These are phyloP conservation scores for Pseudofabraea citricarpa DNA, from an alignment of 2,329 filamentous ascomycete genomes.

Conservation along the genomic window DNA sequence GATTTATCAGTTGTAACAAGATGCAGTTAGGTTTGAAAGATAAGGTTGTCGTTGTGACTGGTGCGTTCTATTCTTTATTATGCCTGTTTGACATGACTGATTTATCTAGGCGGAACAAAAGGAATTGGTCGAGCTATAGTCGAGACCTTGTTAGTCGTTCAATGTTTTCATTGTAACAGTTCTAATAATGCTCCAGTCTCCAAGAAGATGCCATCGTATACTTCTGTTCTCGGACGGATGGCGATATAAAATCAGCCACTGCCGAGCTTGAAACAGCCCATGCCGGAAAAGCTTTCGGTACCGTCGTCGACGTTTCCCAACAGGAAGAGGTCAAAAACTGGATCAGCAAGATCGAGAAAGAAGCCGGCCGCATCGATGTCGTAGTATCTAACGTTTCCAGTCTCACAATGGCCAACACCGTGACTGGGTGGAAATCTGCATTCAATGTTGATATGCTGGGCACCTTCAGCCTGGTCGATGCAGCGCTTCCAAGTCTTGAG, in stretches of 20 bases:
- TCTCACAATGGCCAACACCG: conserved; percentile 23
- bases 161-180: not conserved
- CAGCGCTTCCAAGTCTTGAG: conserved; percentile 29
- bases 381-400: conserved; percentile 23
- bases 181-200: conserved; percentile 2
- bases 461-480: conserved; percentile 26
- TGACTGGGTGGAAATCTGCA: conserved; percentile 19
- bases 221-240: conserved; percentile 18
- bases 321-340: conserved; percentile 11
- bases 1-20: not conserved
- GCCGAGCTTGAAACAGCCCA: conserved; percentile 9
- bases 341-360: conserved; percentile 9
- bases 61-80: conserved; percentile 10
- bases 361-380: conserved; percentile 13
- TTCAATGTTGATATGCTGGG: conserved; percentile 31
- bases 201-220: conserved; percentile 18
- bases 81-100: not conserved
- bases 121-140: conserved; percentile 21
- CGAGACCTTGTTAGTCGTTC: conserved; percentile 11
- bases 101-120: conserved; percentile 16
- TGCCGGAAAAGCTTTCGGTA: conserved; percentile 12
- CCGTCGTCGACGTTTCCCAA: conserved; percentile 13
- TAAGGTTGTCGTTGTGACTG: conserved; percentile 31
- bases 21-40: conserved; percentile 31
- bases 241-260: conserved; percentile 11